phyloP scores from a whole-genome alignment of 2,329 filamentous ascomycete species.

The Alternaria arborescens region DNA sequence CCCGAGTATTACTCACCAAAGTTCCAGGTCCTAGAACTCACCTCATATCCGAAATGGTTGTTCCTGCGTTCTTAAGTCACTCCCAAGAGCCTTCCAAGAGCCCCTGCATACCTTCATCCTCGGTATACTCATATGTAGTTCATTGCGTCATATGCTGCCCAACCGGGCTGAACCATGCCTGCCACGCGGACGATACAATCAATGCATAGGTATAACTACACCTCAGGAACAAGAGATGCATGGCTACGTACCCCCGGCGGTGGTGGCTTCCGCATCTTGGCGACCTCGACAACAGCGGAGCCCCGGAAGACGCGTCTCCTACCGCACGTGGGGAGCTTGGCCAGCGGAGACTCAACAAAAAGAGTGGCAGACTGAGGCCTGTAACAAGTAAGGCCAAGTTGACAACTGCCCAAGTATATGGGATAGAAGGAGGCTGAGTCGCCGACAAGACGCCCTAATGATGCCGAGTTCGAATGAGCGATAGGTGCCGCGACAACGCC shows the following conservation, averaged over 20 bases:
- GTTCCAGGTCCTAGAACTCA: neutral
- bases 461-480: slow-evolving; percentile 7
- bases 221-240: neutral
- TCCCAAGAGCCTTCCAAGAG: neutral
- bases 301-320: slow-evolving; percentile 2
- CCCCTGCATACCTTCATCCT: neutral
- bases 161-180: neutral
- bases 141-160: neutral
- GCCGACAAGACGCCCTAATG: slow-evolving; percentile 8
- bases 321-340: neutral
- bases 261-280: neutral
- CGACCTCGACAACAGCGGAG: neutral
- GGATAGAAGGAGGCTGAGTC: slow-evolving; percentile 9
- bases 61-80: neutral
- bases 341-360: neutral
- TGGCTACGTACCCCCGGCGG: neutral
- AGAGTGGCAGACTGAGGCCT: neutral
- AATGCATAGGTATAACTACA: neutral
- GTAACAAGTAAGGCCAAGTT: slow-evolving; percentile 1
- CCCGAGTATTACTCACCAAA: neutral
- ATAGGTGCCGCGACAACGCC: slow-evolving; percentile 4
- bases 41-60: neutral
- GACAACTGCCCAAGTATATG: neutral
- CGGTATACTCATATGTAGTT: neutral
- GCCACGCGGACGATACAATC: neutral